A percentile compares a stretch with the other conserved stretches of the same genome.
Evolutionary conservation across 495 filamentous ascomycete species (phyloP).

Genomic region (Aspergillus steynii): DNA sequence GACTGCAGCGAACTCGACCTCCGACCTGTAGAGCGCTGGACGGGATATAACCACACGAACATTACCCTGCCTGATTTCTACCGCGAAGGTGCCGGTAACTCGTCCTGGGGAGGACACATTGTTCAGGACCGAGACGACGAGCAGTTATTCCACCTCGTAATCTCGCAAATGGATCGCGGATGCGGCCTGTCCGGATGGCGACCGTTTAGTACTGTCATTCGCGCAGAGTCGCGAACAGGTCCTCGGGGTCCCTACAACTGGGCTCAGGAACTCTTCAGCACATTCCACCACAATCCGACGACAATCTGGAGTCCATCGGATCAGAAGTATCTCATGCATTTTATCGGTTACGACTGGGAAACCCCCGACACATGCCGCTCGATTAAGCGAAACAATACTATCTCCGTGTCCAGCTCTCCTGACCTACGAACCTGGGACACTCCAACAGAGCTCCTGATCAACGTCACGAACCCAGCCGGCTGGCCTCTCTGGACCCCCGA

Average conservation of each 20-base stretch:
- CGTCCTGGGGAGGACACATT: slow-evolving; percentile 40
- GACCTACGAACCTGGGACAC: slow-evolving; percentile 5
- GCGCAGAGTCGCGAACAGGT: slow-evolving; percentile 35
- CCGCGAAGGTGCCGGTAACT: slow-evolving; percentile 26
- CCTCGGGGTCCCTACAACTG: slow-evolving; percentile 38
- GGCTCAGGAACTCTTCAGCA: slow-evolving; percentile 27
- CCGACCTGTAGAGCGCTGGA: slow-evolving; percentile 25
- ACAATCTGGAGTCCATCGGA: slow-evolving; percentile 37
- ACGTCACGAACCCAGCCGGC: slow-evolving; percentile 14
- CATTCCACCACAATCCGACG: slow-evolving; percentile 41
- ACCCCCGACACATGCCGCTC: background rate
- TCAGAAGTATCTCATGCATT: slow-evolving; percentile 34
- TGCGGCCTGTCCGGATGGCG: slow-evolving; percentile 41
- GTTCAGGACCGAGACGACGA: slow-evolving; percentile 33
- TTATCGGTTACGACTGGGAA: slow-evolving; percentile 29
- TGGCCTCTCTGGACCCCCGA: slow-evolving; percentile 15
- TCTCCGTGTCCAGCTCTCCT: slow-evolving; percentile 14
- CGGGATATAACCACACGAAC: slow-evolving; percentile 37
- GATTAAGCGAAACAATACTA: slow-evolving; percentile 14
- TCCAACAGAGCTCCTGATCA: background rate
- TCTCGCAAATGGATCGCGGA: slow-evolving; percentile 34
- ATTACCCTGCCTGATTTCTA: slow-evolving; percentile 7
- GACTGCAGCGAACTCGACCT: slow-evolving; percentile 42
- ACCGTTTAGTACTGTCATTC: slow-evolving; percentile 36
- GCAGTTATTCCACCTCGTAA: slow-evolving; percentile 33